These are phyloP conservation scores for Canariomyces notabilis DNA, from an alignment of 2,329 filamentous ascomycete species.

Conservation along the genomic window DNA sequence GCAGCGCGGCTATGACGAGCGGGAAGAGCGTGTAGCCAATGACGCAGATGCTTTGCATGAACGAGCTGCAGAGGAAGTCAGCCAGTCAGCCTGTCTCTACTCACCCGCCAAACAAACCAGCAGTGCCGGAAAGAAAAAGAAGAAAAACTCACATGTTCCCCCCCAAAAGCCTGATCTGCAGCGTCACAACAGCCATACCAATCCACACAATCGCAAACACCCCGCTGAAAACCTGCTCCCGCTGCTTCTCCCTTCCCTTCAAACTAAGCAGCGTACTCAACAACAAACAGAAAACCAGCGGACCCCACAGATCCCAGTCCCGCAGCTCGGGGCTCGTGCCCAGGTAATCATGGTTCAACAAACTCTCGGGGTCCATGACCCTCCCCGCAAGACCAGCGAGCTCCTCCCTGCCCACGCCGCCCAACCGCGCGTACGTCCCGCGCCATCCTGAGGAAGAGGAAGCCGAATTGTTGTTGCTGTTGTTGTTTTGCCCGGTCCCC, in stretches of 20 bases:
- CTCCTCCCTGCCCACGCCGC: conserved; percentile 57
- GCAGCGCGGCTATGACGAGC: conserved; percentile 82
- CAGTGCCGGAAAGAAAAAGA: conserved; percentile 23
- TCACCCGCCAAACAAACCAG: background rate
- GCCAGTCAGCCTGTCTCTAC: conserved; percentile 19
- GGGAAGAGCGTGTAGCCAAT: conserved; percentile 98
- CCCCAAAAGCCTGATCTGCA: conserved; percentile 93
- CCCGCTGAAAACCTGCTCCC: conserved; percentile 85
- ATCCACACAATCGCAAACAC: conserved; percentile 98
- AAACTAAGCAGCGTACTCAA: conserved; percentile 84
- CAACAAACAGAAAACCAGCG: conserved; percentile 86
- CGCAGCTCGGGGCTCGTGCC: conserved; percentile 81
- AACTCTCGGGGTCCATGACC: conserved; percentile 58
- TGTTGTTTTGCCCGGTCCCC: too few relatives aligned
- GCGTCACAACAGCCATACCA: conserved; percentile 91
- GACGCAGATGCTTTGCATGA: conserved; percentile 95
- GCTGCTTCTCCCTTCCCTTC: conserved; percentile 72
- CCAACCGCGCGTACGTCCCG: conserved; percentile 54
- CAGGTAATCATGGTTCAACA: conserved; percentile 51
- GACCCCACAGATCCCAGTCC: conserved; percentile 98
- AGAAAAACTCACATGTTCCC: conserved; percentile 80
- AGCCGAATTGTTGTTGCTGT: too few relatives aligned
- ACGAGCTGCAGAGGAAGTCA: conserved; percentile 59
- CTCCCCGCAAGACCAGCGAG: conserved; percentile 56
- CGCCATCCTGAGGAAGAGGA: too few relatives aligned